Percentiles rank a stretch among this genome's conserved stretches.
These are phyloP conservation scores for Cryptococcus deneoformans DNA, from an alignment of 1,284 basidiomycete genomes.

Conservation along the genomic window DNA sequence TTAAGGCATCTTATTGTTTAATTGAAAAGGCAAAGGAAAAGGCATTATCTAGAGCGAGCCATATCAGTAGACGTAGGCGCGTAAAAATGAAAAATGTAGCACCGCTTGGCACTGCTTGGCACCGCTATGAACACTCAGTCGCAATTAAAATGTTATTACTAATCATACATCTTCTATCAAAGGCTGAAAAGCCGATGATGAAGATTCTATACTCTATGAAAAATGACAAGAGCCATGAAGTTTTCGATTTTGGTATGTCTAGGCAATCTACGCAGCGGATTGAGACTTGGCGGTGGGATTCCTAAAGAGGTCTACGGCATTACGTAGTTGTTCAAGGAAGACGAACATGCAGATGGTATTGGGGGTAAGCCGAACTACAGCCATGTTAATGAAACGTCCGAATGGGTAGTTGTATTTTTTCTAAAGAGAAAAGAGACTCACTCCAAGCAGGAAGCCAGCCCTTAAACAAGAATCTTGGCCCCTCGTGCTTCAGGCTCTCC, in stretches of 20 bases:
- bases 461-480: constrained; percentile 54
- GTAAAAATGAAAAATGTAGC: too few species aligned
- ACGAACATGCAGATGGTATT: constrained; percentile 51
- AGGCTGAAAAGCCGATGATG: not conserved
- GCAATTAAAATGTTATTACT: not conserved
- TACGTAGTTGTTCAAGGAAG: constrained; percentile 47
- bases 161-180: not conserved
- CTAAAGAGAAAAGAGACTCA: constrained; percentile 16
- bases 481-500: constrained; percentile 27
- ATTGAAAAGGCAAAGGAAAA: too few species aligned
- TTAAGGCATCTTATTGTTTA: too few species aligned
- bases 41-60: too few species aligned
- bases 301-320: constrained; percentile 34
- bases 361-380: constrained; percentile 49
- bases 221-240: not conserved
- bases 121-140: not conserved
- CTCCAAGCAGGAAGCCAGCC: constrained; percentile 58
- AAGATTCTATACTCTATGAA: not conserved
- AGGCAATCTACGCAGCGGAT: not conserved
- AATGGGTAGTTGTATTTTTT: not conserved
- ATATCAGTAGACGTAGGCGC: too few species aligned
- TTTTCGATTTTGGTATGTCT: not conserved
- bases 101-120: not conserved
- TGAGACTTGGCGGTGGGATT: not conserved
- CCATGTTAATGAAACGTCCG: not conserved